Conservation (phyloP, 768 basidiomycete genomes). For the Arthromyces matolae region DNA sequence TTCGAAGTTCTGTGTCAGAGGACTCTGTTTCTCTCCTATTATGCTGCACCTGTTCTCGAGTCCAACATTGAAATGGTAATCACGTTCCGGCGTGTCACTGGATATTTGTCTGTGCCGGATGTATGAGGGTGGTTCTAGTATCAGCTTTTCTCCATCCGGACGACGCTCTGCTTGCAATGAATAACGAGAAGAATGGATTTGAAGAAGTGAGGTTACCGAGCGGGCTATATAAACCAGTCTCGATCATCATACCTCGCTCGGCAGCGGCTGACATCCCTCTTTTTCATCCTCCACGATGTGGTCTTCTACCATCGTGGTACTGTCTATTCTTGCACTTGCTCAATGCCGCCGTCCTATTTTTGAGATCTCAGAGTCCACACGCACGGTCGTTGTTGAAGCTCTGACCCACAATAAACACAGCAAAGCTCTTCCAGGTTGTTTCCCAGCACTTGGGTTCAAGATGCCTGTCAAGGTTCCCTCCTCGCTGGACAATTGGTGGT, state of each 20-base stretch:
- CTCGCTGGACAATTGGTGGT: constrained; percentile 60
- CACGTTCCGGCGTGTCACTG: background rate
- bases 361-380: constrained; percentile 14
- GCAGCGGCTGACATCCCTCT: background rate
- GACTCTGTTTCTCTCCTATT: background rate
- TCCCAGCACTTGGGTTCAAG: constrained; percentile 19
- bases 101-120: background rate
- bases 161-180: background rate
- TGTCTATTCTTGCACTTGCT: constrained; percentile 1
- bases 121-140: background rate
- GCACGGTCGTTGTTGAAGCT: constrained; percentile 6
- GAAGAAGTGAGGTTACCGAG: background rate
- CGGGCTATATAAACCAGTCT: constrained; percentile 8
- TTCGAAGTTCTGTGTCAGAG: background rate
- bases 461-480: constrained; percentile 51
- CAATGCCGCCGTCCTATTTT: background rate
- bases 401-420: background rate
- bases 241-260: background rate
- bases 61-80: background rate
- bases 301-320: background rate
- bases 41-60: background rate
- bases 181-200: constrained; percentile 1
- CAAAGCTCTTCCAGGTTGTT: constrained; percentile 17
- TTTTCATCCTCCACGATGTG: constrained; percentile 5
- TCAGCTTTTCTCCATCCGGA: constrained; percentile 3